These are phyloP conservation scores for Annulohypoxylon moriforme DNA, from an alignment of 495 filamentous ascomycete genomes.

Conservation along the genomic window DNA sequence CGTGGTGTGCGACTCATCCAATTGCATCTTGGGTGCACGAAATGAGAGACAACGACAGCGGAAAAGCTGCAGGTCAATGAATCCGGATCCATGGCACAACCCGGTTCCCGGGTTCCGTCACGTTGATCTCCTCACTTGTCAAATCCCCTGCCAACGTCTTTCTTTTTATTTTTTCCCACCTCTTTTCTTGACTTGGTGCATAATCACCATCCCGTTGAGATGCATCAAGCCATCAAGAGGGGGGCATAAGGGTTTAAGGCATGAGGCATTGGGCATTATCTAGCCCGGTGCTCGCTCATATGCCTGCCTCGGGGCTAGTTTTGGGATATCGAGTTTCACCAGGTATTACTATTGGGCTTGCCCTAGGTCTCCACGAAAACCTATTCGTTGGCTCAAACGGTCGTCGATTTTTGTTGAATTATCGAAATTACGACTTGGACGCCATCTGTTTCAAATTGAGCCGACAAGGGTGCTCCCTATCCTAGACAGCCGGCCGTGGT, in stretches of 20 bases:
- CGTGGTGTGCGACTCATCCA: slow-evolving; percentile 39
- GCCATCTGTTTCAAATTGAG: slow-evolving; percentile 24
- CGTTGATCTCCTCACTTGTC: slow-evolving; percentile 42
- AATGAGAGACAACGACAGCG: slow-evolving; percentile 44
- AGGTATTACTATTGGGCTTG: slow-evolving; percentile 6
- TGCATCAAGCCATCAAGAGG: slow-evolving; percentile 20
- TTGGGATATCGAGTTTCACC: neutral
- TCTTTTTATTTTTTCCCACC: neutral
- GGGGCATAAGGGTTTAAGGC: neutral
- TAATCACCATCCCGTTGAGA: slow-evolving; percentile 20
- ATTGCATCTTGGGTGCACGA: slow-evolving; percentile 38
- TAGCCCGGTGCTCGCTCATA: slow-evolving; percentile 21
- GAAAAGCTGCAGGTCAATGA: slow-evolving; percentile 45
- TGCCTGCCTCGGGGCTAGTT: neutral
- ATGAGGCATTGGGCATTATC: slow-evolving; percentile 25
- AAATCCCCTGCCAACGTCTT: slow-evolving; percentile 36
- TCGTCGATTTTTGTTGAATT: slow-evolving; percentile 7
- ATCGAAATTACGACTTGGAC: slow-evolving; percentile 18
- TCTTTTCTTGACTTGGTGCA: slow-evolving; percentile 23
- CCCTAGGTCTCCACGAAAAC: slow-evolving; percentile 11
- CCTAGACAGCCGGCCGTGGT: slow-evolving; percentile 3
- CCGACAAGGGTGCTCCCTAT: slow-evolving; percentile 15
- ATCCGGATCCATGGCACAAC: slow-evolving; percentile 44
- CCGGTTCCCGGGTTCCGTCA: slow-evolving; percentile 41
- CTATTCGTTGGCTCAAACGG: neutral